Evolutionary conservation across 2,329 filamentous ascomycete genomes (phyloP).

Genomic region (Fusarium sp.): DNA sequence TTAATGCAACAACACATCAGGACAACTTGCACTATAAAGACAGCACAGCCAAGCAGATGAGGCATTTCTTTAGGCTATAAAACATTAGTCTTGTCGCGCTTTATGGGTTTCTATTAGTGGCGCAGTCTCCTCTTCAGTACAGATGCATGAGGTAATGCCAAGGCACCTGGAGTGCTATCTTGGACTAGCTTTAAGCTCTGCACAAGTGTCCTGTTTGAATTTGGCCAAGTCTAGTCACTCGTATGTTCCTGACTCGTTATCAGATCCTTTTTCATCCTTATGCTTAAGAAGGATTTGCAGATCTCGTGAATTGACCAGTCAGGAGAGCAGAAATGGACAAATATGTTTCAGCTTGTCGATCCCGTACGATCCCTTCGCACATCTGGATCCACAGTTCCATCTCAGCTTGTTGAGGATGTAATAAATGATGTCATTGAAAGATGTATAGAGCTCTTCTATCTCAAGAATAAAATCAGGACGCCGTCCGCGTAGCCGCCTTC

Average conservation of each 20-base stretch:
- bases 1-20: not conserved
- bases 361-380: not conserved
- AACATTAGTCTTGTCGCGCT: too few species aligned
- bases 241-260: not conserved
- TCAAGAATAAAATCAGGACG: not conserved
- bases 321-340: not conserved
- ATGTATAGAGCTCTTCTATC: not conserved
- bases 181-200: fast-evolving
- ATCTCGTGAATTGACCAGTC: not conserved
- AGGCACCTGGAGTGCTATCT: not conserved
- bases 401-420: not conserved
- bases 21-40: not conserved
- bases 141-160: not conserved
- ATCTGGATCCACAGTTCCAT: not conserved
- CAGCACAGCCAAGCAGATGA: not conserved
- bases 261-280: not conserved
- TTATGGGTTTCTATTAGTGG: too few species aligned
- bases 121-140: not conserved
- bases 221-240: not conserved
- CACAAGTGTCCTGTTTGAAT: not conserved
- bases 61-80: not conserved
- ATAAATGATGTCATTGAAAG: not conserved
- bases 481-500: not conserved
- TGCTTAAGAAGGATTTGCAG: not conserved
- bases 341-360: not conserved